Percentiles rank a stretch among this genome's conserved stretches.
These are phyloP conservation scores for Coemansia sp. DNA, from an alignment of 192 early-diverging fungal species.

Conservation along the genomic window DNA sequence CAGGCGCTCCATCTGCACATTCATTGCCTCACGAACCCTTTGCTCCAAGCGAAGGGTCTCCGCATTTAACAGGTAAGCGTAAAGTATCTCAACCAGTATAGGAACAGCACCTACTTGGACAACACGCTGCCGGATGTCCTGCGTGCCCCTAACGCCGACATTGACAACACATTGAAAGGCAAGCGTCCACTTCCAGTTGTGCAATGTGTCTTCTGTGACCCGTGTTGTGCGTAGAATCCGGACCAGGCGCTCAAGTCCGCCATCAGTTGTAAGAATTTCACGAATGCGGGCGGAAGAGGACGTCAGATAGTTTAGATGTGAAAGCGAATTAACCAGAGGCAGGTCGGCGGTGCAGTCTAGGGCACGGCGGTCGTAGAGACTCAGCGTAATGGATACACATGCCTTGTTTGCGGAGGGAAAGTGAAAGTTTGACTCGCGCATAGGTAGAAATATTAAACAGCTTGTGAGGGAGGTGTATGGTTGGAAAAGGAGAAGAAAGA, in stretches of 20 bases:
- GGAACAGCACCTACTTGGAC: constrained; percentile 84
- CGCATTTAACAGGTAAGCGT: constrained; percentile 42
- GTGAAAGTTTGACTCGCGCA: constrained; percentile 84
- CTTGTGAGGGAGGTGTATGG: not conserved
- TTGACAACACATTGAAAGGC: constrained; percentile 86
- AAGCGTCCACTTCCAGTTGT: constrained; percentile 78
- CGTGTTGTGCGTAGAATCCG: constrained; percentile 71
- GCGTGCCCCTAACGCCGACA: constrained; percentile 80
- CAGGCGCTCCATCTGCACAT: constrained; percentile 25
- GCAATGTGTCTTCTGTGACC: constrained; percentile 66
- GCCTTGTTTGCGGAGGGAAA: constrained; percentile 78
- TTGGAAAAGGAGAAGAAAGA: not conserved
- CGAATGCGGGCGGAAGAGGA: constrained; percentile 78
- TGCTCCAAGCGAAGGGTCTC: constrained; percentile 46
- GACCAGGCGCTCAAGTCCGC: constrained; percentile 85
- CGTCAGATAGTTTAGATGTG: constrained; percentile 85
- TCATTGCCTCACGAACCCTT: constrained; percentile 40
- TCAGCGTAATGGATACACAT: constrained; percentile 72
- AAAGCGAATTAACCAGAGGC: constrained; percentile 85
- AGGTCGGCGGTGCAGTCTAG: constrained; percentile 86
- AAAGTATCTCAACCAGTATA: constrained; percentile 79
- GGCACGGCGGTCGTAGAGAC: constrained; percentile 92
- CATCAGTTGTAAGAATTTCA: constrained; percentile 79
- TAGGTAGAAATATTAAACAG: constrained; percentile 21
- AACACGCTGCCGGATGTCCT: constrained; percentile 74